Base-by-base conservation (phyloP, 208 protist genomes). In the Leishmania turanica region DNA sequence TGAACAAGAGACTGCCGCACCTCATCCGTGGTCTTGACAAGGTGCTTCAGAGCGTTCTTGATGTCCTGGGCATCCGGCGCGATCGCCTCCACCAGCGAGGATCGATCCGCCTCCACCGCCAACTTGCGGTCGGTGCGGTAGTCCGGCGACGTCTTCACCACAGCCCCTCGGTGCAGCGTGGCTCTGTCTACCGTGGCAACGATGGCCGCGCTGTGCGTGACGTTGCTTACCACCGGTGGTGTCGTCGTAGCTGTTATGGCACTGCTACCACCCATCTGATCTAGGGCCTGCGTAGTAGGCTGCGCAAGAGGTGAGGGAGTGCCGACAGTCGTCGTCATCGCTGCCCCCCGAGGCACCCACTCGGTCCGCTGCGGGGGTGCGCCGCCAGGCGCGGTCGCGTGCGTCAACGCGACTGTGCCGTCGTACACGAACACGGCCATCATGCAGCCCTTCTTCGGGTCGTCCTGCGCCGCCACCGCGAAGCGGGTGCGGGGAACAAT, bases 391-490 rank as follows among this genome's bases (percentile, higher is more conserved):
- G 65, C 27, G 6, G 47, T 45, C 40, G 64, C 58, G 72, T 45
- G 62, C 85, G 71, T 64, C 45, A 93, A 82, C 6, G 84, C 71
- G 15, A 84, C 80, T 27, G 87, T 89, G 51, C 91, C 89, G 31
- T 93, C 87, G 84, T 94, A 94, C n/a, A 88, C 93, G 72, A 96
- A 95, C 31, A 97, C 88, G 19, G 88, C 84, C n/a, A 96, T 80
- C 37, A 83, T 87, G 58, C 79, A 76, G 21, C 92, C 80, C 76
- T 89, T 86, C 56, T 83, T 87, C 42, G 82, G 82, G 53, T 85
- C 86, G 40, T 90, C 87, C 54, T 94, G 87, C 49, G 90, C 90
- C 47, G 87, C 85, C 69, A 96, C 88, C 54, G 86, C 92, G 72
- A 96, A 90, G 60, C 91, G 89, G 4, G 88, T 82, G 62, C 78